Evolutionary conservation across 1,284 basidiomycete species (phyloP), one percentile per base, ranked within the genome.

Genomic region (Ustilago cynodontis): DNA sequence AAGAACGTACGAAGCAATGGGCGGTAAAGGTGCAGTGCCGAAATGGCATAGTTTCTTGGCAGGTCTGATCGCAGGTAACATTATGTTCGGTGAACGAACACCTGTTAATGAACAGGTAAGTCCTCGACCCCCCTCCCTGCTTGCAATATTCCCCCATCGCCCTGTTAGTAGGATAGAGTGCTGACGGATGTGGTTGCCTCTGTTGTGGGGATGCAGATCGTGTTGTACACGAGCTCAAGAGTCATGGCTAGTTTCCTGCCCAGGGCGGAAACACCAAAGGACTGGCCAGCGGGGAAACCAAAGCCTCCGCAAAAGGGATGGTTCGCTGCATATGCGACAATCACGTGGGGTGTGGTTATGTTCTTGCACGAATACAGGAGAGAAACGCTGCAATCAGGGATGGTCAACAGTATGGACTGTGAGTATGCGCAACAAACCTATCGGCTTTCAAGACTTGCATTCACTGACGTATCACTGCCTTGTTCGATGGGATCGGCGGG

Each of bases 311-410:
- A 86, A 86, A 87, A 92, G 45, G 88, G 89, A 28, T 91, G 93
- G 82, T 98, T 98, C 87, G 91, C 93, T 2, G 85, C 93, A 35
- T 95, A 98, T 81, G 94, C 96, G 2, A 93, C 95, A 0, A 78
- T 98, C 33, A 91, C 92, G 39, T 99, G 96, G 96, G 96, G 94
- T 41, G 89, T 91, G n/a, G 94, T 97, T 53, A 98, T 99, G 96
- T 99, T 93, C 90, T 88, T 97, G 71, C 98, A 96, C 89, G 89
- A 91, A 81, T 90, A 96, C 86, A 88, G 91, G 33, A 91, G 93
- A 51, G 91, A 98, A 87, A 92, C 91, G 14, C 90, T 99, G 68
- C 94, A 99, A 85, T 93, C 93, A 5, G 95, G 96, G 58, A 93
- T 98, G 92, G 87, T 88, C 53, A 88, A 87, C 76, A 87, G 85